Evolutionary conservation across 192 early-diverging fungal species (phyloP), one percentile per base, ranked within the genome.

Genomic region (Backusella australiensis): DNA sequence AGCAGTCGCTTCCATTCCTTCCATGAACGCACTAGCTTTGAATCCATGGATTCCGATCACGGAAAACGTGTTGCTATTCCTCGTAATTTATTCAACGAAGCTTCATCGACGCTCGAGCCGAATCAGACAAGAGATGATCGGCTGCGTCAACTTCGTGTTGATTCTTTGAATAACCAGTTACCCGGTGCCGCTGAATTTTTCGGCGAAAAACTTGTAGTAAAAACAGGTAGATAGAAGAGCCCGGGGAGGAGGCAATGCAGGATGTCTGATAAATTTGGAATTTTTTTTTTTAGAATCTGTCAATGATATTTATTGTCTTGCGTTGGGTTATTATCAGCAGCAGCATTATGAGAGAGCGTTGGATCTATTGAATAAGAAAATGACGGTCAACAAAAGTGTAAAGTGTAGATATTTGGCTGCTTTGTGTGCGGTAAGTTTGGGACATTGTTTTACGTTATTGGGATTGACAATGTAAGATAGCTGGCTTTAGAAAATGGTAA

Each of bases 171-270:
- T 49, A 80, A 84, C 21, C 80, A 89, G 49, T 69, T 90, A 49
- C 85, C 79, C 65, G 79, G 74, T n/a, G 85, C 89, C 17, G 90
- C 90, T 11, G 87, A 82, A 9, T 93, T 85, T 74, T 91, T 89
- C 88, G 91, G 91, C 4, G 90, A 93, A 72, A 91, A 93, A 49
- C 76, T 93, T 29, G 67, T 90, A 65, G 82, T 78, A 21, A 79
- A 90, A 23, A 88, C 90, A 52, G 86, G 90, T 91, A 86, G 78
- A 26, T 41, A 70, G 21, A 74, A 63, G 29, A 15, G 38, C 4
- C 19, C 0, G 11, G 69, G 59, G 38, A 39, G 17, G 2, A 1
- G 2, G 32, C 2, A 32, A 3, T 32, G 32, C 2, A 32, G 32
- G 32, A 32, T 32, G 32, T 32, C 32, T 32, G 32, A 32, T 32